Percentiles rank a stretch among this genome's conserved stretches.
These are phyloP conservation scores for Backusella luteola DNA, from an alignment of 192 early-diverging fungal species.

Conservation along the genomic window DNA sequence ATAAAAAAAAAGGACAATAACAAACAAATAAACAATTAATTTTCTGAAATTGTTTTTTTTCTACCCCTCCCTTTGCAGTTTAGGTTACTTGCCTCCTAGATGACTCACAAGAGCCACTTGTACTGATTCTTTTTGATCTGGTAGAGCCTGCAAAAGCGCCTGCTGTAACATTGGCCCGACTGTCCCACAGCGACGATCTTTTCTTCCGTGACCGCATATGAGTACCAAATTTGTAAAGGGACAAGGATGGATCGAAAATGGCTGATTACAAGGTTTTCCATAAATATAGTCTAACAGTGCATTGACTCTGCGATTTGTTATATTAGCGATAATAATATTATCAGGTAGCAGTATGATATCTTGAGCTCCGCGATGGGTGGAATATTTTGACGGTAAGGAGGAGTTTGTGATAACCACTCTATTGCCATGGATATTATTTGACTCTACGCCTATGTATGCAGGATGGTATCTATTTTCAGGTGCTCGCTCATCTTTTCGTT, in stretches of 20 bases:
- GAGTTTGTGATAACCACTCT: slow-evolving; percentile 9
- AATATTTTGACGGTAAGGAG: slow-evolving; percentile 12
- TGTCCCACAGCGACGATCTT: slow-evolving; percentile 48
- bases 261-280: slow-evolving; percentile 10
- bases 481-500: slow-evolving; percentile 8
- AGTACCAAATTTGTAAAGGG: slow-evolving; percentile 22
- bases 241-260: slow-evolving; percentile 26
- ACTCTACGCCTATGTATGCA: neutral
- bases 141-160: slow-evolving; percentile 27
- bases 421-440: neutral
- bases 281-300: slow-evolving; percentile 42
- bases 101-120: slow-evolving; percentile 41
- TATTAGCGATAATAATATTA: slow-evolving; percentile 44
- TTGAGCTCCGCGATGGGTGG: neutral
- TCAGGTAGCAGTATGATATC: slow-evolving; percentile 36
- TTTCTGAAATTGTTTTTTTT: neutral
- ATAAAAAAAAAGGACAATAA: neutral
- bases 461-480: neutral
- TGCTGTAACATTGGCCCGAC: slow-evolving; percentile 42
- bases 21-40: neutral
- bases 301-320: slow-evolving; percentile 28
- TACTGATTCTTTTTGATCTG: slow-evolving; percentile 9
- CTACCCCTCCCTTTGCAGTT: neutral
- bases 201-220: slow-evolving; percentile 47
- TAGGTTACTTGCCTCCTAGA: slow-evolving; percentile 37